phyloP scores from a whole-genome alignment of 106 monocot species.

The Dioscorea zingiberensis region DNA sequence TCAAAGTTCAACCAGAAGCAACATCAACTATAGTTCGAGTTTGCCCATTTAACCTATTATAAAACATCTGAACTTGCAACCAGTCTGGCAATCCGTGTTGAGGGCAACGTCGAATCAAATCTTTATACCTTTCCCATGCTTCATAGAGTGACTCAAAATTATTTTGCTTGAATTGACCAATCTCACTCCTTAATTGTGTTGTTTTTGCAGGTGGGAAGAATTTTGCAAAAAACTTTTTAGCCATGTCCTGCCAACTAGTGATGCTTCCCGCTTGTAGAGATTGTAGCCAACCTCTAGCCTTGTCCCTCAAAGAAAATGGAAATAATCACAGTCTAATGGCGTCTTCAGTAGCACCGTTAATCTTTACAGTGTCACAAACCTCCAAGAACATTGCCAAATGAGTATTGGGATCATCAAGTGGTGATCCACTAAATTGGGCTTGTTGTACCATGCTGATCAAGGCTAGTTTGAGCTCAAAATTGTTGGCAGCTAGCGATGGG shows the following conservation, averaged over 20 bases:
- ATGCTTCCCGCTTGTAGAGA: neutral
- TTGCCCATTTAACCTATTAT: constrained; percentile 1
- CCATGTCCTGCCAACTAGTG: neutral
- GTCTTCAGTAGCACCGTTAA: neutral
- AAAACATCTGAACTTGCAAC: constrained; percentile 1
- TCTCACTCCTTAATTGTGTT: neutral
- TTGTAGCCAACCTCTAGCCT: neutral
- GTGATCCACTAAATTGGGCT: neutral
- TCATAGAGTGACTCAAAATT: constrained; percentile 3
- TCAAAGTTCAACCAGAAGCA: constrained; percentile 1
- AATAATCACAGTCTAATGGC: neutral
- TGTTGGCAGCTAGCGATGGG: neutral
- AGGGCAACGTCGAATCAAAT: constrained; percentile 1
- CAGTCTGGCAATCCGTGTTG: constrained; percentile 1
- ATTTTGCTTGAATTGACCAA: neutral
- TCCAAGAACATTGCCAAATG: neutral
- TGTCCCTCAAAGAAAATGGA: constrained; percentile 5
- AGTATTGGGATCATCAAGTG: neutral
- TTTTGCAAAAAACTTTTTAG: constrained; percentile 2
- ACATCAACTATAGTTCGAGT: too few relatives aligned
- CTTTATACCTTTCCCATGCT: constrained; percentile 6
- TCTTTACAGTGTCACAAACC: constrained; percentile 3
- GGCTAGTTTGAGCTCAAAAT: constrained; percentile 2
- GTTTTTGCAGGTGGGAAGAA: constrained; percentile 5
- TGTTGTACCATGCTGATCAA: neutral